Conservation (phyloP, 2,329 filamentous ascomycete species). For the Alternaria brassicicola region DNA sequence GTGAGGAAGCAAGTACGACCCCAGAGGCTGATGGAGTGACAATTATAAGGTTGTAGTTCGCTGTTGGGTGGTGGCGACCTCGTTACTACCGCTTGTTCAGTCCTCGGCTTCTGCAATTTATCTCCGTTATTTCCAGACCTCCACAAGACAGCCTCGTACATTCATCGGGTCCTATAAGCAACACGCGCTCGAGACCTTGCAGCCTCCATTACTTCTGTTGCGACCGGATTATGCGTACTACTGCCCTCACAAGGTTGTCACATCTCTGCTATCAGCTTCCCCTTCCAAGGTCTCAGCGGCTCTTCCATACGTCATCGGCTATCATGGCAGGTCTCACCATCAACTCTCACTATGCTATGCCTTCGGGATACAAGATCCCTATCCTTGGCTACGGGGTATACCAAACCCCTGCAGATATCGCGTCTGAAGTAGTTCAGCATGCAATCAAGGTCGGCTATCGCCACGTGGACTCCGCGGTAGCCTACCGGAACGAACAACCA, state of each 20-base stretch:
- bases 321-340: slow-evolving; percentile 55
- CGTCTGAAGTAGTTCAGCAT: slow-evolving; percentile 64
- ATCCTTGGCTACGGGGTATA: slow-evolving; percentile 63
- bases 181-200: background rate
- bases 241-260: slow-evolving; percentile 20
- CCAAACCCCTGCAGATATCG: slow-evolving; percentile 58
- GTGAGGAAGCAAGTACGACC: background rate
- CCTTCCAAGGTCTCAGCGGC: slow-evolving; percentile 1
- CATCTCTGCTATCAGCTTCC: slow-evolving; percentile 20
- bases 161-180: background rate
- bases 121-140: background rate
- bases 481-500: slow-evolving; percentile 72
- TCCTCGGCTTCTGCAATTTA: background rate
- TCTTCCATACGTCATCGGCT: slow-evolving; percentile 34
- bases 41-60: background rate
- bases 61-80: background rate
- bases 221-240: slow-evolving; percentile 5
- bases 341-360: slow-evolving; percentile 58
- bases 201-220: background rate
- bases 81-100: background rate
- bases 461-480: slow-evolving; percentile 67
- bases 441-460: slow-evolving; percentile 66
- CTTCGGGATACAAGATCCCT: slow-evolving; percentile 67
- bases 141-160: background rate
- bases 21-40: background rate